These are phyloP conservation scores for Nyssa sinensis DNA, from an alignment of 148 eudicot genomes.

Conservation along the genomic window DNA sequence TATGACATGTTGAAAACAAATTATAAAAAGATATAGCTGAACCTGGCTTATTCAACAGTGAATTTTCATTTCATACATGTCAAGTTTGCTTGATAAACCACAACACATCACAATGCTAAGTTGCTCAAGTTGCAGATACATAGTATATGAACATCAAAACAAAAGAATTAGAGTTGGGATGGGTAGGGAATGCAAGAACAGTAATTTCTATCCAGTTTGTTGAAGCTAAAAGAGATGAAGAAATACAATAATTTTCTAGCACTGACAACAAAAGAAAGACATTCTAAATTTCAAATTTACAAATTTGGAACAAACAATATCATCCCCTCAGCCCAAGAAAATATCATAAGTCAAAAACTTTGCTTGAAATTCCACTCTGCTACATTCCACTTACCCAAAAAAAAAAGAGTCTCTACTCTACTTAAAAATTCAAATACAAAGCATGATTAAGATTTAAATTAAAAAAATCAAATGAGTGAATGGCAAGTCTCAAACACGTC, in stretches of 20 bases:
- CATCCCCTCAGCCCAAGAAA: background rate
- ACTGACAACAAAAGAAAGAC: background rate
- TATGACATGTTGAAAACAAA: conserved; percentile 1
- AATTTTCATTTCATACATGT: background rate
- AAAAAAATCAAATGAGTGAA: background rate
- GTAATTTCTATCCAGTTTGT: background rate
- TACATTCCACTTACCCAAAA: background rate
- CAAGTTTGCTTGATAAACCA: background rate
- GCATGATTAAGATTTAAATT: background rate
- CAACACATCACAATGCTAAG: background rate
- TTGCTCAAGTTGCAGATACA: background rate
- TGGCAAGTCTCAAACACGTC: background rate
- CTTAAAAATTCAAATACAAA: background rate
- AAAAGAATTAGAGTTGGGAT: background rate
- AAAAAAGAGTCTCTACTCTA: background rate
- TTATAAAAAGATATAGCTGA: background rate
- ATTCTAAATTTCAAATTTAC: background rate
- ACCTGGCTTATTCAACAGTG: background rate
- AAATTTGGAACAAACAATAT: background rate
- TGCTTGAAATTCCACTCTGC: background rate
- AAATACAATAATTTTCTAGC: background rate
- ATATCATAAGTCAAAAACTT: too few relatives aligned
- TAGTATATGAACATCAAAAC: background rate
- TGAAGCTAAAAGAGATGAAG: background rate
- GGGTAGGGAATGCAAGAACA: background rate